phyloP scores from a whole-genome alignment of 2,329 filamentous ascomycete genomes.

The Colletotrichum musicola region DNA sequence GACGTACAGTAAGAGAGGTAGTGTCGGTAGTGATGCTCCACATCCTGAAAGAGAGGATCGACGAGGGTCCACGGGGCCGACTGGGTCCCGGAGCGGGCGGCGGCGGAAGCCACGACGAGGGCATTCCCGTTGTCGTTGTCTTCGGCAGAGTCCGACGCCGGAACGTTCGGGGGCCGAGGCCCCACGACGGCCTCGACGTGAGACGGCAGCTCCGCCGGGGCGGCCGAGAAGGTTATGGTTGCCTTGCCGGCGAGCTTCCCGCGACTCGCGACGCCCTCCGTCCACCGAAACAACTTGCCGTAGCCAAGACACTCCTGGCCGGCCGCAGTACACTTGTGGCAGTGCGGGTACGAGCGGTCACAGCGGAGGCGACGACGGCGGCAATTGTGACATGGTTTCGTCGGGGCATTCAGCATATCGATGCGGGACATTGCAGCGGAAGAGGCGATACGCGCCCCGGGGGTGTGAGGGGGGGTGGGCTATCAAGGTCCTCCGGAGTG shows the following conservation, averaged over 20 bases:
- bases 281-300: constrained; percentile 66
- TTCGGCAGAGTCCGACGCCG: background rate
- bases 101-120: constrained; percentile 42
- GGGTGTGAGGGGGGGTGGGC: constrained; percentile 2
- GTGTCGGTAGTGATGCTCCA: constrained; percentile 60
- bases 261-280: constrained; percentile 58
- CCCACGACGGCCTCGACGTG: background rate
- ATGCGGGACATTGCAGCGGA: constrained; percentile 30
- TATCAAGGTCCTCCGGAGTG: background rate
- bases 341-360: constrained; percentile 64
- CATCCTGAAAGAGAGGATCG: constrained; percentile 64
- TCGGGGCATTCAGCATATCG: constrained; percentile 37
- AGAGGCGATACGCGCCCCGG: background rate
- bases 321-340: constrained; percentile 62
- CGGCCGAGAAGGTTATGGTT: constrained; percentile 47
- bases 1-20: constrained; percentile 57
- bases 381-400: constrained; percentile 63
- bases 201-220: background rate
- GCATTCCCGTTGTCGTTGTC: background rate
- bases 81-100: constrained; percentile 37
- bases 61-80: constrained; percentile 55
- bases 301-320: constrained; percentile 67
- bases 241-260: constrained; percentile 57
- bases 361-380: constrained; percentile 65
- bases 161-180: constrained; percentile 1